phyloP scores from a whole-genome alignment of 805 yeast species.

The Clavispora santaluciae region DNA sequence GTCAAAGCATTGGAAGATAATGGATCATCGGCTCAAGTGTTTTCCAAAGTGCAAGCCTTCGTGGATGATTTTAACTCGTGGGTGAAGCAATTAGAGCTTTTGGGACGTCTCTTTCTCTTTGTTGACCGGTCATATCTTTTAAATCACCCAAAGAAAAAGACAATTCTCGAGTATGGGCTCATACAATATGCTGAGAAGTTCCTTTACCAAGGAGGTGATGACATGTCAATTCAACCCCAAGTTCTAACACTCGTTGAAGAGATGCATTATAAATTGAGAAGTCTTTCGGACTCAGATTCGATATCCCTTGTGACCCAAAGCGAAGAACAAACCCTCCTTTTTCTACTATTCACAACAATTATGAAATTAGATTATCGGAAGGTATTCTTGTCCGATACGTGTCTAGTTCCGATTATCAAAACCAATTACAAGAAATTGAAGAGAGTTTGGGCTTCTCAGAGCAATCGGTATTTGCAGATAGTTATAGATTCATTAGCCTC shows the following conservation, averaged over 20 bases:
- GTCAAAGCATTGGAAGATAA: too few species aligned
- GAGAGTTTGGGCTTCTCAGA: slow-evolving; percentile 13
- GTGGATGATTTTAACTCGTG: slow-evolving; percentile 18
- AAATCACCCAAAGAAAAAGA: slow-evolving; percentile 25
- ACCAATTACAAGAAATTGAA: slow-evolving; percentile 13
- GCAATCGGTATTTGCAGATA: slow-evolving; percentile 8
- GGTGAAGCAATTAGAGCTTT: slow-evolving; percentile 19
- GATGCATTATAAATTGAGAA: neutral
- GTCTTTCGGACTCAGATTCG: neutral
- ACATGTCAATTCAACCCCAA: neutral
- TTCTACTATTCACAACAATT: neutral
- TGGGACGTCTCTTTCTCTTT: slow-evolving; percentile 30
- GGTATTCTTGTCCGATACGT: neutral
- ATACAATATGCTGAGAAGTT: slow-evolving; percentile 16
- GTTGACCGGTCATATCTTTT: slow-evolving; percentile 32
- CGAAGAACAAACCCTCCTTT: neutral
- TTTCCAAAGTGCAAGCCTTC: too few species aligned
- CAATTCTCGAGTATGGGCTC: slow-evolving; percentile 24
- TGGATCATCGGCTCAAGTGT: too few species aligned
- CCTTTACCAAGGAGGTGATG: slow-evolving; percentile 1
- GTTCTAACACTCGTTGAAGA: neutral
- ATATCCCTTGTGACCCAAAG: neutral
- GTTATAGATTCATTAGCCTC: slow-evolving; percentile 6
- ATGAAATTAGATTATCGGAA: neutral
- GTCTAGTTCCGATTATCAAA: neutral